These are phyloP conservation scores for Colletotrichum eremochloae DNA, from an alignment of 2,329 filamentous ascomycete genomes.

Conservation along the genomic window DNA sequence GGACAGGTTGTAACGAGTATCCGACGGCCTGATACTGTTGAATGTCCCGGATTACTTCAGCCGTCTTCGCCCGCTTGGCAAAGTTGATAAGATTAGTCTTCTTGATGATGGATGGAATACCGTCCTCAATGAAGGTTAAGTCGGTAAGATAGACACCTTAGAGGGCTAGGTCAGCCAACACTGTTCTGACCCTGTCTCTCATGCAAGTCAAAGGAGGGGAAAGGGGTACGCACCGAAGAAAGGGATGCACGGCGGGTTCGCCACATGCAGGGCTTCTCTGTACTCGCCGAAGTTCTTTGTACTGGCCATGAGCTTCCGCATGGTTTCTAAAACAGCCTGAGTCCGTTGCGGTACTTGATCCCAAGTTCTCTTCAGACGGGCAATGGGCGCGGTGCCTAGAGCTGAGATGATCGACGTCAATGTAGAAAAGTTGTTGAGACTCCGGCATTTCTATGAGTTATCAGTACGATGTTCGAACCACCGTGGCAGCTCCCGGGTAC, in stretches of 20 bases:
- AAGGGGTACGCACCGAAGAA: slow-evolving; percentile 82
- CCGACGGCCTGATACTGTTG: slow-evolving; percentile 98
- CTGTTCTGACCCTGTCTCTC: background rate
- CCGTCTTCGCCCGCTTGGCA: slow-evolving; percentile 96
- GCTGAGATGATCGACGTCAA: slow-evolving; percentile 98
- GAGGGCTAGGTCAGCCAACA: slow-evolving; percentile 3
- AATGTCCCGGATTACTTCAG: slow-evolving; percentile 97
- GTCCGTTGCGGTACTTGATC: slow-evolving; percentile 90
- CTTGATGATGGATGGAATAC: slow-evolving; percentile 95
- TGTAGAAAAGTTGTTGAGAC: slow-evolving; percentile 96
- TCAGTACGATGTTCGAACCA: slow-evolving; percentile 45
- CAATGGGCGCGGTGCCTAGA: slow-evolving; percentile 92
- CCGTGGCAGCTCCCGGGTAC: background rate
- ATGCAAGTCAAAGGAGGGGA: background rate
- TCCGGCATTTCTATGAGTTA: slow-evolving; percentile 83
- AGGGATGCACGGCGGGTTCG: slow-evolving; percentile 96
- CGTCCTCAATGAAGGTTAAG: slow-evolving; percentile 98
- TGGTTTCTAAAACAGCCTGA: slow-evolving; percentile 83
- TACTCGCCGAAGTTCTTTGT: slow-evolving; percentile 99
- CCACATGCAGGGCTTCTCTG: slow-evolving; percentile 89
- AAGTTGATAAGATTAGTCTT: slow-evolving; percentile 99
- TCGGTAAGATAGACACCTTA: slow-evolving; percentile 97
- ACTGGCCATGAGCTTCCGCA: slow-evolving; percentile 95
- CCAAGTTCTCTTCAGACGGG: slow-evolving; percentile 94
- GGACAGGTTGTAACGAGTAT: slow-evolving; percentile 90